A percentile compares a stretch with the other conserved stretches of the same genome.
Evolutionary conservation across 306 rosid species (phyloP).

Genomic region (Pachyrhizus erosus): DNA sequence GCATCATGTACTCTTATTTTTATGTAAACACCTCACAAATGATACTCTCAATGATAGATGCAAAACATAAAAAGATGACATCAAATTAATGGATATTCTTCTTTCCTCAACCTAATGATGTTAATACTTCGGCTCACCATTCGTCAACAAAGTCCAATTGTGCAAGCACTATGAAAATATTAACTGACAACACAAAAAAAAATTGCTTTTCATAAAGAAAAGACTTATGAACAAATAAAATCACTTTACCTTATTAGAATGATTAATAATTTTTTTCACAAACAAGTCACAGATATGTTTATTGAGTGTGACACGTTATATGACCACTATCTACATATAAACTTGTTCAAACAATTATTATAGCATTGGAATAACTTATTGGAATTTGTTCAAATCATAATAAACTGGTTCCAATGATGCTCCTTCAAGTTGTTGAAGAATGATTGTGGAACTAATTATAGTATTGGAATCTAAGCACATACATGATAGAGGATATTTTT

Average conservation of each 20-base stretch:
- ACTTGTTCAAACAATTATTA: not conserved
- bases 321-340: not conserved
- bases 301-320: not conserved
- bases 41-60: not conserved
- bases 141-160: not conserved
- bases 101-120: not conserved
- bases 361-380: too few species aligned
- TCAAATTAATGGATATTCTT: constrained; percentile 6
- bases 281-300: not conserved
- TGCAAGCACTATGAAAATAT: not conserved
- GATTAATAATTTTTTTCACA: not conserved
- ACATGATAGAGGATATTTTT: not conserved
- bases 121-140: not conserved
- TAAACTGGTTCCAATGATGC: not conserved
- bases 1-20: not conserved
- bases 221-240: not conserved
- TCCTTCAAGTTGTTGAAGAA: constrained; percentile 29
- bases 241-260: not conserved
- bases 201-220: not conserved
- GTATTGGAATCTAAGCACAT: constrained; percentile 1
- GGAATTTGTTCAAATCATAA: too few species aligned
- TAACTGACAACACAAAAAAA: not conserved
- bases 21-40: not conserved
- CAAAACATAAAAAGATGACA: not conserved
- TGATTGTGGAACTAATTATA: not conserved